A percentile compares a stretch with the other conserved stretches of the same genome.
These are phyloP conservation scores for Conticribra weissflogii DNA, from an alignment of 108 stramenopile species.

Conservation along the genomic window DNA sequence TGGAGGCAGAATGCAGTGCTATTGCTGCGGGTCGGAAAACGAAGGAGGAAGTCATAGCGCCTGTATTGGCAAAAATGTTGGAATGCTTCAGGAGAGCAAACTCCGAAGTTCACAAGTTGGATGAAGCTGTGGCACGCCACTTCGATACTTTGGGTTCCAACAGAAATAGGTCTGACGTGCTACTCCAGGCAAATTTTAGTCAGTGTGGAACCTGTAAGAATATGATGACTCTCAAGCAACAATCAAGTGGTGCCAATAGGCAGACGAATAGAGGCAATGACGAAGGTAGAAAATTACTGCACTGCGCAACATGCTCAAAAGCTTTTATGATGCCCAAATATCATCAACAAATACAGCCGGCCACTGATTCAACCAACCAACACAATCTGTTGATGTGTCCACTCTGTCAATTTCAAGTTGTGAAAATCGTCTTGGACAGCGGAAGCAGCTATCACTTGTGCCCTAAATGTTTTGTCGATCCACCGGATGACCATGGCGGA, in stretches of 20 bases:
- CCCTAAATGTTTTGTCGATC: slow-evolving; percentile 79
- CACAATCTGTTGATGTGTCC: slow-evolving; percentile 73
- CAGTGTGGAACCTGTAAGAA: slow-evolving; percentile 71
- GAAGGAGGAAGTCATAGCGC: slow-evolving; percentile 73
- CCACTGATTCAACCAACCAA: slow-evolving; percentile 45
- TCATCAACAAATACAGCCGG: slow-evolving; percentile 51
- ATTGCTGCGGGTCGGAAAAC: slow-evolving; percentile 79
- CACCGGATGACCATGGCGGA: slow-evolving; percentile 75
- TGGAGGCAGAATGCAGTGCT: slow-evolving; percentile 82
- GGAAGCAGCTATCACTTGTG: slow-evolving; percentile 77
- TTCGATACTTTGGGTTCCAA: slow-evolving; percentile 66
- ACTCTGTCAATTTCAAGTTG: slow-evolving; percentile 83
- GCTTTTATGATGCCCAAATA: slow-evolving; percentile 68
- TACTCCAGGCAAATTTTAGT: slow-evolving; percentile 65
- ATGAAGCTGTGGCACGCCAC: slow-evolving; percentile 77
- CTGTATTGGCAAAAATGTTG: slow-evolving; percentile 79
- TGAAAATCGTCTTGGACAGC: slow-evolving; percentile 56
- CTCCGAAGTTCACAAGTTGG: slow-evolving; percentile 85
- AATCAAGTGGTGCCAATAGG: slow-evolving; percentile 25
- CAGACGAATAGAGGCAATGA: slow-evolving; percentile 38
- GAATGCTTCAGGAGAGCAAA: slow-evolving; percentile 69
- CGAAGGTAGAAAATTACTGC: slow-evolving; percentile 59
- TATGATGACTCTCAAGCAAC: slow-evolving; percentile 68
- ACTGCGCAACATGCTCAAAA: slow-evolving; percentile 66
- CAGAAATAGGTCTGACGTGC: slow-evolving; percentile 37